Evolutionary conservation across 345 rosid genomes (phyloP).

Genomic region (Laguncularia racemosa): DNA sequence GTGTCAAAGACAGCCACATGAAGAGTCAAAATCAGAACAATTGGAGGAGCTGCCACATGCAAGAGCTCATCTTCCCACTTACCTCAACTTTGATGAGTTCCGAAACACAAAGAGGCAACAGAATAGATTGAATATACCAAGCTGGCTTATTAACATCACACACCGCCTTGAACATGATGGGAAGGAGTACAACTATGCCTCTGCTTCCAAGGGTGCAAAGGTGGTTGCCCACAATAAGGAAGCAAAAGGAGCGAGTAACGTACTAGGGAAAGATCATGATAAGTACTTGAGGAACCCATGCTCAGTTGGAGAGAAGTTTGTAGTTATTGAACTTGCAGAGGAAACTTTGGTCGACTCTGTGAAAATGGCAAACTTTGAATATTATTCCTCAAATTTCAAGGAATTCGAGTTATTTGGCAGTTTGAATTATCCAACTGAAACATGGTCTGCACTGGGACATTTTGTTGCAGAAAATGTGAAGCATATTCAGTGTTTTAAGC

Average conservation of each 20-base stretch:
- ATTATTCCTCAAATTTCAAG: conserved; percentile 78
- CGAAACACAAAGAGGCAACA: conserved; percentile 35
- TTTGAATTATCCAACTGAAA: conserved; percentile 63
- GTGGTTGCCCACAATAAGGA: conserved; percentile 83
- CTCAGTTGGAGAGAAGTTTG: conserved; percentile 61
- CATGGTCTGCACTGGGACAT: conserved; percentile 53
- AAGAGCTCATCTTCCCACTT: conserved; percentile 27
- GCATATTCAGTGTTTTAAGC: conserved; percentile 67
- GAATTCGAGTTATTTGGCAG: conserved; percentile 78
- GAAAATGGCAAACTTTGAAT: conserved; percentile 84
- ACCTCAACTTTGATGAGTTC: conserved; percentile 61
- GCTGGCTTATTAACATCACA: conserved; percentile 47
- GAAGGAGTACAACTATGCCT: conserved; percentile 77
- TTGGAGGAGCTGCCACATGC: conserved; percentile 13
- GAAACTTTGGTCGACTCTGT: conserved; percentile 87
- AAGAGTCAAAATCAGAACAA: conserved; percentile 19
- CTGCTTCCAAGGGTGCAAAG: conserved; percentile 76
- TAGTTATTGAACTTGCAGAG: conserved; percentile 77
- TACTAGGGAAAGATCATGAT: conserved; percentile 73
- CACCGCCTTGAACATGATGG: conserved; percentile 88
- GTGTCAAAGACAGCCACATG: conserved; percentile 26
- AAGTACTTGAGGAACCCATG: conserved; percentile 86
- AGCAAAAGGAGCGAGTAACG: conserved; percentile 84
- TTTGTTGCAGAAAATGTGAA: conserved; percentile 68
- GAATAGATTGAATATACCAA: conserved; percentile 28